Conservation (phyloP, 2,329 filamentous ascomycete genomes). For the Fusarium sarcochroum region DNA sequence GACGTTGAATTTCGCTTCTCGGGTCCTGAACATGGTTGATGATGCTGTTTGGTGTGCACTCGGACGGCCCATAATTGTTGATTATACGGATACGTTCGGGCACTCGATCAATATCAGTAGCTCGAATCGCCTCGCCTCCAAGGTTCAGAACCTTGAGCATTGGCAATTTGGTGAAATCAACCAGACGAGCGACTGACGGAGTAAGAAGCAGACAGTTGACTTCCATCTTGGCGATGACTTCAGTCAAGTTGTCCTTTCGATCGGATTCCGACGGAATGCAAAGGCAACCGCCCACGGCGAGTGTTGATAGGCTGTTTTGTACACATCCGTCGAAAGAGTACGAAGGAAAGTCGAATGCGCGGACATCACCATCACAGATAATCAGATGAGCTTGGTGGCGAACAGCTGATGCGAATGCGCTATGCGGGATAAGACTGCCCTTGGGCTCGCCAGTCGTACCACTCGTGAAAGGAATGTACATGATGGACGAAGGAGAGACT, state of each 20-base stretch:
- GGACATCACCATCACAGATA: not conserved
- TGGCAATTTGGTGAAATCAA: conserved; percentile 4
- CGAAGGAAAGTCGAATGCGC: conserved; percentile 12
- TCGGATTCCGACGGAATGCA: conserved; percentile 14
- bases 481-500: not conserved
- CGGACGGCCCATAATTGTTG: conserved; percentile 21
- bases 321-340: conserved; percentile 13
- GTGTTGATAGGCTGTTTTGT: conserved; percentile 8
- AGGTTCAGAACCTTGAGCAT: conserved; percentile 3
- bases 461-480: conserved; percentile 1
- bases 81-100: conserved; percentile 26
- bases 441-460: conserved; percentile 11
- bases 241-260: conserved; percentile 34
- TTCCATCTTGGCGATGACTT: conserved; percentile 52
- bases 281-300: conserved; percentile 10
- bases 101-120: not conserved
- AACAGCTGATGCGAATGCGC: not conserved
- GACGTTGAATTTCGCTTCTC: not conserved
- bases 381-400: not conserved
- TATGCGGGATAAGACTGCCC: conserved; percentile 1
- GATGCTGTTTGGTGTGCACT: conserved; percentile 5
- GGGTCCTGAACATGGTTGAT: not conserved
- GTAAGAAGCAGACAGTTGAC: conserved; percentile 41
- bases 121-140: conserved; percentile 5
- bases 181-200: conserved; percentile 8